phyloP scores from a whole-genome alignment of 2,329 filamentous ascomycete genomes.

The Raffaelea ambrosiae region DNA sequence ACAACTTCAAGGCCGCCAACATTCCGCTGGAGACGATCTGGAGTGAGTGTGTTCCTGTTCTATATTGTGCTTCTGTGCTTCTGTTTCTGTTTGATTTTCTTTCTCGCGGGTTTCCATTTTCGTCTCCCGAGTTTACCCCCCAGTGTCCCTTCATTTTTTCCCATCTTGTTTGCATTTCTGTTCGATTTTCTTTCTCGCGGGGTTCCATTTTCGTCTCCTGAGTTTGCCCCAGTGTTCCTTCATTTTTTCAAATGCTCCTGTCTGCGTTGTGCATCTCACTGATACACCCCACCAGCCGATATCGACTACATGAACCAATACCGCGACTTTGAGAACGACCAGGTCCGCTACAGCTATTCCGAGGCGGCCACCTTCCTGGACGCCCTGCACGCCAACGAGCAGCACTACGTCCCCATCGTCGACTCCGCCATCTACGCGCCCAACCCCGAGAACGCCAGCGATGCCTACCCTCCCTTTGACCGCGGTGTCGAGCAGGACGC shows the following conservation, averaged over 20 bases:
- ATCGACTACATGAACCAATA: conserved; percentile 63
- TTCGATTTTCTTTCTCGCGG: too few relatives aligned
- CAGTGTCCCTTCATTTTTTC: too few relatives aligned
- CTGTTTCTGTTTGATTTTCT: too few relatives aligned
- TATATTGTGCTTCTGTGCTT: not conserved
- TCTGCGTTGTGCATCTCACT: not conserved
- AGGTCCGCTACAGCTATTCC: conserved; percentile 43
- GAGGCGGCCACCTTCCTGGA: conserved; percentile 53
- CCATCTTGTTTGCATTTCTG: too few relatives aligned
- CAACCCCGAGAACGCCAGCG: conserved; percentile 60
- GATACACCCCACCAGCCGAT: conserved; percentile 35
- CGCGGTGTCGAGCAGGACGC: conserved; percentile 48
- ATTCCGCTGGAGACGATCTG: conserved; percentile 70
- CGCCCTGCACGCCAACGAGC: conserved; percentile 53
- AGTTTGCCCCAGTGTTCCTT: too few relatives aligned
- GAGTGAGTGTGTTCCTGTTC: conserved; percentile 18
- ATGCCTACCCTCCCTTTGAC: conserved; percentile 54
- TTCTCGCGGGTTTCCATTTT: too few relatives aligned
- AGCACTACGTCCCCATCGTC: conserved; percentile 68
- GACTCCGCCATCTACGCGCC: conserved; percentile 63
- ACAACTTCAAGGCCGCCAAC: conserved; percentile 52
- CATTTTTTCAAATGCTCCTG: too few relatives aligned
- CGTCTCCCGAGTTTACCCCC: too few relatives aligned
- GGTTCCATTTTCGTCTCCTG: too few relatives aligned
- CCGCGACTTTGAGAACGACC: conserved; percentile 55